Base-by-base conservation (phyloP, 1,139 yeast species). In the Lodderomyces elongisporus region DNA sequence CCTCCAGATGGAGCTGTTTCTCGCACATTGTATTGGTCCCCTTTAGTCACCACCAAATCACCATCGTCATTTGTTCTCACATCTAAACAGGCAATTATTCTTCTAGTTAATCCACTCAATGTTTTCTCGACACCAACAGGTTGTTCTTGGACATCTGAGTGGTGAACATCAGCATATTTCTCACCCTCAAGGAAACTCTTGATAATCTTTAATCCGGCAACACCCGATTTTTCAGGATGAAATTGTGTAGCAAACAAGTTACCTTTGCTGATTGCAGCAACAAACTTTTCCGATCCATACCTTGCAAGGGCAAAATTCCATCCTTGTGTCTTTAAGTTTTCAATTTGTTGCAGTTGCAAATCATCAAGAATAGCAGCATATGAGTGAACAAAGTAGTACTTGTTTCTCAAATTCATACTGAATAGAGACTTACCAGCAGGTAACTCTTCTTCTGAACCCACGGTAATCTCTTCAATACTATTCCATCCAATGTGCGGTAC, bases 401-500 rank as follows among this genome's bases (percentile, higher is more conserved):
- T 83, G 45, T 74, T 74, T 32, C 58, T 60, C 14, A 80, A 77
- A 42, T 79, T 74, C 35, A 88, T 60, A 3, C 84, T 82, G 52
- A 67, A 88, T 21, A 84, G 62, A 2, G 75, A 59, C 33, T 51
- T 38, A 17, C 33, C 34, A 3, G 36, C 17, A 3, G 40, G 36
- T 15, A 56, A 35, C 3, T 27, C 36, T n/a, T 41, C 32, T 1
- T 51, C 59, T 10, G 6, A 7, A 24, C 44, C 39, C 9, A 34
- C 28, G 17, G 42, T 39, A 17, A 58, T 46, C 13, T 43, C 29
- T 30, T 42, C 39, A 6, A 73, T 48, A 25, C 61, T 56, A 55
- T 88, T 91, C 98, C 98, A 91, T 14, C 98, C 98, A 46, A 91
- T 91, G 45, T 85, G 91, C 3, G 98, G 98, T 2, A 91, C 98